Evolutionary conservation across 352 stramenopile species (phyloP).

Genomic region (Phytopythium helicoides): DNA sequence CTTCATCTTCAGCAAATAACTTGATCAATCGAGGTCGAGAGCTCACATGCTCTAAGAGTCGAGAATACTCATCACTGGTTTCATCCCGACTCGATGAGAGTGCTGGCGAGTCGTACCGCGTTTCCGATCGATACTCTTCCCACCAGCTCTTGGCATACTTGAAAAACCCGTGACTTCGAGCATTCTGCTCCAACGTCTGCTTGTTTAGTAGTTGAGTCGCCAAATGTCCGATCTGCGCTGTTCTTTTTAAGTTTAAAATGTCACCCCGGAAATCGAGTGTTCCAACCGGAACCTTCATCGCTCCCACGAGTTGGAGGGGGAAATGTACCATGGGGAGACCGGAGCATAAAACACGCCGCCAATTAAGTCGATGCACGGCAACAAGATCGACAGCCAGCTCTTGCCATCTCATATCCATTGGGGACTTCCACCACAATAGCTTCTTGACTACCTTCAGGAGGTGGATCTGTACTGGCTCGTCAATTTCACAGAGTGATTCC

Average conservation of each 20-base stretch:
- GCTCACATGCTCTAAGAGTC: slow-evolving; percentile 10
- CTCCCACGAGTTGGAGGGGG: slow-evolving; percentile 53
- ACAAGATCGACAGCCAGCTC: slow-evolving; percentile 60
- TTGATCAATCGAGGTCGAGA: slow-evolving; percentile 55
- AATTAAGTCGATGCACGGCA: slow-evolving; percentile 68
- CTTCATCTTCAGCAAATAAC: slow-evolving; percentile 87
- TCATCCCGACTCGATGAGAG: slow-evolving; percentile 4
- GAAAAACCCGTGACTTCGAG: slow-evolving; percentile 64
- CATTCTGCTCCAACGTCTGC: slow-evolving; percentile 51
- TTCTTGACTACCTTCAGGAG: slow-evolving; percentile 63
- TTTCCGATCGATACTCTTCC: slow-evolving; percentile 65
- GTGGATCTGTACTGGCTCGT: slow-evolving; percentile 58
- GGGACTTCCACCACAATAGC: slow-evolving; percentile 20
- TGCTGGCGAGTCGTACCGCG: slow-evolving; percentile 5
- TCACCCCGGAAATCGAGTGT: slow-evolving; percentile 70
- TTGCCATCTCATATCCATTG: slow-evolving; percentile 22
- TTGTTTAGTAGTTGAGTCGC: slow-evolving; percentile 47
- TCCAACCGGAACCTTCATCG: slow-evolving; percentile 69
- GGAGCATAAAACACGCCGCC: slow-evolving; percentile 72
- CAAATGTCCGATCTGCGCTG: slow-evolving; percentile 39
- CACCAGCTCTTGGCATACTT: slow-evolving; percentile 86
- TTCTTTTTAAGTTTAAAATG: slow-evolving; percentile 55
- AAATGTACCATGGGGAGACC: slow-evolving; percentile 67
- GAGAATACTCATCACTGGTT: slow-evolving; percentile 20
- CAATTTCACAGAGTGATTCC: slow-evolving; percentile 64